phyloP scores from a whole-genome alignment of 371 early-diverging fungal genomes.

The Phascolomyces articulosus region DNA sequence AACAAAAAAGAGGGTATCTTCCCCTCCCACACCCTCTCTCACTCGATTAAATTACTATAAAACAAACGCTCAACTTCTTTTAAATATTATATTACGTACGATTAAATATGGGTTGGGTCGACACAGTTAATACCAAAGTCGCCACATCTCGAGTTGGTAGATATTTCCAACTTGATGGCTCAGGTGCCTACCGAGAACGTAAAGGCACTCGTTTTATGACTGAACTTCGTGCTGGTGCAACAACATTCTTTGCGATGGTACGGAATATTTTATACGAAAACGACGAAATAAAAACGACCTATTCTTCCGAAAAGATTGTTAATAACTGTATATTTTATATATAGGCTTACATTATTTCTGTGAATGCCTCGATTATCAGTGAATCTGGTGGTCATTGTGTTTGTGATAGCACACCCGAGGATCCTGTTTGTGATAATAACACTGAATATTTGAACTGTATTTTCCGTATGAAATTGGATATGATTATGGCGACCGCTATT shows the following conservation, averaged over 20 bases:
- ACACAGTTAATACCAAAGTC: conserved; percentile 53
- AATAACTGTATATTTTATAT: neutral
- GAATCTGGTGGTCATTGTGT: conserved; percentile 79
- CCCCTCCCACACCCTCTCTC: neutral
- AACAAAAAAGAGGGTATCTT: neutral
- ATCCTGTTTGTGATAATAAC: conserved; percentile 48
- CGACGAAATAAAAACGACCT: neutral
- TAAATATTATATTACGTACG: too few relatives aligned
- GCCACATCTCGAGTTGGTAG: conserved; percentile 57
- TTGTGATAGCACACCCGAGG: conserved; percentile 52
- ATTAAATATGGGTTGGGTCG: conserved; percentile 27
- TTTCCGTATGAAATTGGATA: conserved; percentile 62
- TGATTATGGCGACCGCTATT: conserved; percentile 77
- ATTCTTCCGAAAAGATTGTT: neutral
- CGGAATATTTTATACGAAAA: neutral
- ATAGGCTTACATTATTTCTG: conserved; percentile 46
- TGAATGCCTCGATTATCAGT: conserved; percentile 76
- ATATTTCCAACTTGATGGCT: conserved; percentile 70
- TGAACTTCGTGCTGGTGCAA: conserved; percentile 72
- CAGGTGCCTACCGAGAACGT: conserved; percentile 54
- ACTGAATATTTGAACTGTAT: conserved; percentile 64
- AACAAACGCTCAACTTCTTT: too few relatives aligned
- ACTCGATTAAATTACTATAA: neutral
- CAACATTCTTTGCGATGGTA: conserved; percentile 73
- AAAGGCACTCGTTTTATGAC: conserved; percentile 63